phyloP scores from a whole-genome alignment of 2,329 filamentous ascomycete genomes.

The Myriosclerotinia curreyana region DNA sequence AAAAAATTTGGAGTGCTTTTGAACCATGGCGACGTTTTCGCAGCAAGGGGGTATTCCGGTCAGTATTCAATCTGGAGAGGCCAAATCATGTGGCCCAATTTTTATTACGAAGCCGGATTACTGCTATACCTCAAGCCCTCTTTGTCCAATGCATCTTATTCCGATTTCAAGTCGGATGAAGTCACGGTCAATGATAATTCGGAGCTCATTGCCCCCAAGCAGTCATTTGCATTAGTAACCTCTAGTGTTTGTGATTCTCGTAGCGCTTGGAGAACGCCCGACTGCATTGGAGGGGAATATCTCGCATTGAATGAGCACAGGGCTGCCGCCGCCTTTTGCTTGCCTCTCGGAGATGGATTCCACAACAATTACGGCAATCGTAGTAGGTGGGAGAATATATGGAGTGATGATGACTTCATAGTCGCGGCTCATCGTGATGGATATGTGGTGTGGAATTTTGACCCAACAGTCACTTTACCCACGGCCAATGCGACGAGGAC shows the following conservation, averaged over 20 bases:
- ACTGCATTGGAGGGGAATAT: neutral
- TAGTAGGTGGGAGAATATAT: neutral
- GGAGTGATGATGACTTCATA: constrained; percentile 31
- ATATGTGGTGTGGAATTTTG: constrained; percentile 31
- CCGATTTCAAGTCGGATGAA: too few species aligned
- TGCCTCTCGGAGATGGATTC: neutral
- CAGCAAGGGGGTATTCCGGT: too few species aligned
- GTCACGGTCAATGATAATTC: neutral
- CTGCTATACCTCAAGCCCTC: too few species aligned
- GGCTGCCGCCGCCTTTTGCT: neutral
- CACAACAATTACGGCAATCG: accelerated
- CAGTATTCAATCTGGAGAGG: neutral
- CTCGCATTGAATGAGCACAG: neutral
- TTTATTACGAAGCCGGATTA: too few species aligned
- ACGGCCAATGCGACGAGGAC: too few species aligned
- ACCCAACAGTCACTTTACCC: neutral
- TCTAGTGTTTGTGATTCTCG: neutral
- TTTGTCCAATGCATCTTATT: too few species aligned
- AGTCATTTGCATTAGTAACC: neutral
- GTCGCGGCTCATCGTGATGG: constrained; percentile 22
- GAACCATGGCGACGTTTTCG: constrained; percentile 1
- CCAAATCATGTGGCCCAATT: neutral
- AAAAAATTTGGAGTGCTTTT: constrained; percentile 18
- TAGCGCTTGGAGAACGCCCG: neutral
- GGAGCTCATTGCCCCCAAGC: too few species aligned